phyloP scores from a whole-genome alignment of 352 stramenopile genomes.

The Globisporangium paddicum region DNA sequence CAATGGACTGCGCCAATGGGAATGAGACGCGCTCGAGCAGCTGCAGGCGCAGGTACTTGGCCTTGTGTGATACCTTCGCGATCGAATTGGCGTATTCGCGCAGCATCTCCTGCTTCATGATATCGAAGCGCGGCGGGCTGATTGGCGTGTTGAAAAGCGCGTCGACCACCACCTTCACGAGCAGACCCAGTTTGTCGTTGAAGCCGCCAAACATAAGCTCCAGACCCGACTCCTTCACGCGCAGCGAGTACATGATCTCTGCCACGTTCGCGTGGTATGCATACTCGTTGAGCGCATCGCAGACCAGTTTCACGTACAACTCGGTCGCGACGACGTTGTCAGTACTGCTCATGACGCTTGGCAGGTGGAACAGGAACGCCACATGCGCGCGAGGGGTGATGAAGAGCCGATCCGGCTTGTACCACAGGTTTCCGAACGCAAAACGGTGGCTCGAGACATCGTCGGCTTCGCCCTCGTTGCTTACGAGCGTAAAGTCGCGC shows the following conservation, averaged over 20 bases:
- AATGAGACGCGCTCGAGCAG: conserved; percentile 51
- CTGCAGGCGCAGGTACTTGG: conserved; percentile 62
- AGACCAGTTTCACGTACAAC: conserved; percentile 58
- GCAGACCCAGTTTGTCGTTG: conserved; percentile 64
- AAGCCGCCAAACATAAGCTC: conserved; percentile 74
- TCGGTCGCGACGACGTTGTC: conserved; percentile 40
- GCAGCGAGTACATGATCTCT: conserved; percentile 65
- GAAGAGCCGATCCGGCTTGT: conserved; percentile 59
- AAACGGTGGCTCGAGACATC: conserved; percentile 32
- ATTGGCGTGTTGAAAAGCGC: conserved; percentile 49
- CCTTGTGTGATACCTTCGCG: conserved; percentile 48
- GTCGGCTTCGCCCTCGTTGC: conserved; percentile 13
- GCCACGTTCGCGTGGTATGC: conserved; percentile 72
- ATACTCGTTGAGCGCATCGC: conserved; percentile 67
- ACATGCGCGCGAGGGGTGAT: conserved; percentile 54
- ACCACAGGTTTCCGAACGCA: conserved; percentile 53
- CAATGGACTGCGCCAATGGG: conserved; percentile 36
- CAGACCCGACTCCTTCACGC: conserved; percentile 54
- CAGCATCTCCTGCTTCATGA: conserved; percentile 66
- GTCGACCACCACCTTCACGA: conserved; percentile 57
- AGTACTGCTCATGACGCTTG: conserved; percentile 34
- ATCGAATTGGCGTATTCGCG: conserved; percentile 66
- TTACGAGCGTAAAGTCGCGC: conserved; percentile 55
- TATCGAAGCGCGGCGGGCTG: conserved; percentile 44
- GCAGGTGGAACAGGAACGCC: conserved; percentile 46